These are phyloP conservation scores for Evernia prunastri DNA, from an alignment of 495 filamentous ascomycete species.

Conservation along the genomic window DNA sequence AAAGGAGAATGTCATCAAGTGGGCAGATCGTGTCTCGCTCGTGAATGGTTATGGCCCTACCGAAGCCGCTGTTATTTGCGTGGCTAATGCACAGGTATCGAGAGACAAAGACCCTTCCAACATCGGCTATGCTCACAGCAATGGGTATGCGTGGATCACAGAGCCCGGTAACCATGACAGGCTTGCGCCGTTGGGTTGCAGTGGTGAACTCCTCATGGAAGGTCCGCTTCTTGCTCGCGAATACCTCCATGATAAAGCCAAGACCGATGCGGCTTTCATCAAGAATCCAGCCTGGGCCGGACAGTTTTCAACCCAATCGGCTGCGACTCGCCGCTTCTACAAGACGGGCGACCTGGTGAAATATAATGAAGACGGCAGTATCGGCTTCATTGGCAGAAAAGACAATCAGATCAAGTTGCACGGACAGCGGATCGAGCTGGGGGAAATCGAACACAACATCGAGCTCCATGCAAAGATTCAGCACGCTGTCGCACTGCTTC, in stretches of 20 bases:
- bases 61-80: conserved; percentile 40
- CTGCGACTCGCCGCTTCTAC: conserved; percentile 29
- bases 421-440: conserved; percentile 31
- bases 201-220: conserved; percentile 49
- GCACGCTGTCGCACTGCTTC: conserved; percentile 14
- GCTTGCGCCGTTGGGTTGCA: conserved; percentile 45
- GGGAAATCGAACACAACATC: conserved; percentile 35
- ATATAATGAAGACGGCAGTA: conserved; percentile 27
- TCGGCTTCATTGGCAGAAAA: conserved; percentile 29
- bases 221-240: conserved; percentile 45
- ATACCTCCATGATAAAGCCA: conserved; percentile 48
- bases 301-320: conserved; percentile 6
- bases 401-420: conserved; percentile 35
- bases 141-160: conserved; percentile 48
- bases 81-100: conserved; percentile 27
- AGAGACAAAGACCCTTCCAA: conserved; percentile 30
- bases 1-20: conserved; percentile 46
- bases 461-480: conserved; percentile 36
- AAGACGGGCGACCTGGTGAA: conserved; percentile 32
- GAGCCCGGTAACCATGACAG: conserved; percentile 43
- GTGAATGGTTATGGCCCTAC: conserved; percentile 57
- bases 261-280: conserved; percentile 46
- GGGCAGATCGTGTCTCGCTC: conserved; percentile 44
- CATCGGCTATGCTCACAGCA: conserved; percentile 45
- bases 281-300: conserved; percentile 34